Percentiles rank a stretch among this genome's conserved stretches.
phyloP scores from a whole-genome alignment of 129 eudicot genomes.

The Arctium lappa region DNA sequence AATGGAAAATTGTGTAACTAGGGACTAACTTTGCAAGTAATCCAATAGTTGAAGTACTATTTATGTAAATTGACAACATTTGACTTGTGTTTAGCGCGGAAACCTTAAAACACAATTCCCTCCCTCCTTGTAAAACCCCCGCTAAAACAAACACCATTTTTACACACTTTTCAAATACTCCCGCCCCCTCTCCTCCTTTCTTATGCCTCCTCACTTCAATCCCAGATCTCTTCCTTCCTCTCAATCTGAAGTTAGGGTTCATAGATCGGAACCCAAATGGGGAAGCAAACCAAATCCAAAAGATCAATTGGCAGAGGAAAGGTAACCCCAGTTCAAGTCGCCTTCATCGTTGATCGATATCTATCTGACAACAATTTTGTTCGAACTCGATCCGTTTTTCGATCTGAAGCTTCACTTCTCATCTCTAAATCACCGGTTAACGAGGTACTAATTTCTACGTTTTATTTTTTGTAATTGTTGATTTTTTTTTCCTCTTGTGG shows the following conservation, averaged over 20 bases:
- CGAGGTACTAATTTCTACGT: conserved; percentile 35
- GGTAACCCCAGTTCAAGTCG: conserved; percentile 74
- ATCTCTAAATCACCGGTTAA: conserved; percentile 55
- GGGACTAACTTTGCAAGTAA: background rate
- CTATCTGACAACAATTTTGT: conserved; percentile 59
- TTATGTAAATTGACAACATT: background rate
- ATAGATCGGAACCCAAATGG: conserved; percentile 26
- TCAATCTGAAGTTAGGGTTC: background rate
- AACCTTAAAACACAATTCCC: background rate
- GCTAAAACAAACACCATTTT: conserved; percentile 10
- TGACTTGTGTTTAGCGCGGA: background rate
- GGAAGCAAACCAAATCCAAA: conserved; percentile 45
- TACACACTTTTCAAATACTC: conserved; percentile 28
- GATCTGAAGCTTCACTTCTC: conserved; percentile 62
- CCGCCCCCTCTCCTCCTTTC: conserved; percentile 26
- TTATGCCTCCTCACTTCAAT: background rate
- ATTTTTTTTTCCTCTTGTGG: background rate
- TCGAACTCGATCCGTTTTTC: conserved; percentile 54
- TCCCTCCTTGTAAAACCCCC: conserved; percentile 4
- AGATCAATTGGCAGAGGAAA: conserved; percentile 59
- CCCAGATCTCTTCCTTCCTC: background rate
- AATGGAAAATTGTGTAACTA: background rate
- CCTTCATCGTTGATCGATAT: conserved; percentile 85
- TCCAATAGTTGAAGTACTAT: background rate
- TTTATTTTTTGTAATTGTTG: background rate